These are phyloP conservation scores for Solanum microdontum DNA, from an alignment of 257 asterid genomes.

Conservation along the genomic window DNA sequence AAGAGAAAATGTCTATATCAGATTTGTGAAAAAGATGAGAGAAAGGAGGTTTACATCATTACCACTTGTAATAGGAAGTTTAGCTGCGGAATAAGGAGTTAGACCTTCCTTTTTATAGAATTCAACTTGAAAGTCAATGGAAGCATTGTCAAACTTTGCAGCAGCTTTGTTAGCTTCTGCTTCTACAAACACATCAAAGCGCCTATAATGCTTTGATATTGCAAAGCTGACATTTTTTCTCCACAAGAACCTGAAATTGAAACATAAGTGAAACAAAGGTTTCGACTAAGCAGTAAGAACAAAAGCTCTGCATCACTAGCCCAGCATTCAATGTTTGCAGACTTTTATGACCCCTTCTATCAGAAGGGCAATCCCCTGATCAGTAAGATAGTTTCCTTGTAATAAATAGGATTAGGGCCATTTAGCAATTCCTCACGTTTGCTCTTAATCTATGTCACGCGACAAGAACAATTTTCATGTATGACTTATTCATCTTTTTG, in stretches of 20 bases:
- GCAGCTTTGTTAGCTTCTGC: conserved; percentile 97
- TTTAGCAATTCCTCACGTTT: background rate
- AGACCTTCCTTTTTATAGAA: conserved; percentile 82
- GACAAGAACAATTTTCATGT: background rate
- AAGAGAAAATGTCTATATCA: background rate
- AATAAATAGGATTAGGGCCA: background rate
- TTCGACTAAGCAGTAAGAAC: background rate
- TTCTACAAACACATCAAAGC: conserved; percentile 86
- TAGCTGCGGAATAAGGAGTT: conserved; percentile 59
- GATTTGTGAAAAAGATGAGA: background rate
- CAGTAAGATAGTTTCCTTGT: background rate
- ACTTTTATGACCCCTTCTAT: background rate
- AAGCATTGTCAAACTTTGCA: conserved; percentile 69
- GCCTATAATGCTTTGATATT: conserved; percentile 80
- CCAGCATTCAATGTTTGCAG: background rate
- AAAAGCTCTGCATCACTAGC: background rate
- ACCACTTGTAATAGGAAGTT: conserved; percentile 86
- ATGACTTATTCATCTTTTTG: background rate
- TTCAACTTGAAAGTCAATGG: conserved; percentile 81
- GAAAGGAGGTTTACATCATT: background rate
- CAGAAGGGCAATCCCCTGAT: too few relatives aligned
- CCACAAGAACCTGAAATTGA: conserved; percentile 64
- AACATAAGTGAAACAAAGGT: background rate
- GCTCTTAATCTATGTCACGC: background rate
- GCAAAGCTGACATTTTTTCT: conserved; percentile 88